Base-by-base conservation (phyloP, 2,329 filamentous ascomycete species). In the Mariannaea sp. region DNA sequence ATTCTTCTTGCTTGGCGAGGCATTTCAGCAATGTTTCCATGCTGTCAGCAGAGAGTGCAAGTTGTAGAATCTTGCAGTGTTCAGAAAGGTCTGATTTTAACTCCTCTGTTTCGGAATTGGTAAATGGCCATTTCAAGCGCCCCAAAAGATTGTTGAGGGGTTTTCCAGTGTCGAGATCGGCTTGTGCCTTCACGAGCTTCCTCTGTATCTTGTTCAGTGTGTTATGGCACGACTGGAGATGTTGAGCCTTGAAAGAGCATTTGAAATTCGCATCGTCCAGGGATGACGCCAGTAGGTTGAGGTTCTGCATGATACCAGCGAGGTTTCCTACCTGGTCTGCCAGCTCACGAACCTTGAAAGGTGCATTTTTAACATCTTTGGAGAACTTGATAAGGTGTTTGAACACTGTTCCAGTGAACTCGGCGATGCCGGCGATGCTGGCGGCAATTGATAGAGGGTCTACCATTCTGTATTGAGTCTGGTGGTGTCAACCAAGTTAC, bases 21-120 rank as follows among this genome's bases (percentile, higher is more conserved):
- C 35, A 32, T 17, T 48, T 39, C 14, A 48, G n/a, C 13, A 48
- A 48, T 1, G 45, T 17, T 24, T 32, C 45, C 45, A 40, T 40
- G 12, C 17, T 48, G 12, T 48, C 24, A 7, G 45, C 45, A 3
- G 45, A 32, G 16, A 48, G 45, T 5, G 45, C 45, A 13, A 48
- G 35, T 8, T 48, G 33, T 2, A 48, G 24, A 3, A 9, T 48
- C 1, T 16, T n/a, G 22, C 45, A 22, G 13, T 48, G 45, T 10
- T 30, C 17, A 13, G 24, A 7, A 32, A 48, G 45, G 5, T 39
- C 35, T 22, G 45, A 12, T 13, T 7, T 22, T 2, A 48, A 14
- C 14, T 29, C 35, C 16, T 22, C 17, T 2, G 45, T 48, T 9
- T 48, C 45, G 4, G 45, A 16, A 4, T 39, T 4, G 3, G 22